Evolutionary conservation across 2,329 filamentous ascomycete species (phyloP), one percentile per base, ranked within the genome.

Genomic region (Colletotrichum cordylinicola): DNA sequence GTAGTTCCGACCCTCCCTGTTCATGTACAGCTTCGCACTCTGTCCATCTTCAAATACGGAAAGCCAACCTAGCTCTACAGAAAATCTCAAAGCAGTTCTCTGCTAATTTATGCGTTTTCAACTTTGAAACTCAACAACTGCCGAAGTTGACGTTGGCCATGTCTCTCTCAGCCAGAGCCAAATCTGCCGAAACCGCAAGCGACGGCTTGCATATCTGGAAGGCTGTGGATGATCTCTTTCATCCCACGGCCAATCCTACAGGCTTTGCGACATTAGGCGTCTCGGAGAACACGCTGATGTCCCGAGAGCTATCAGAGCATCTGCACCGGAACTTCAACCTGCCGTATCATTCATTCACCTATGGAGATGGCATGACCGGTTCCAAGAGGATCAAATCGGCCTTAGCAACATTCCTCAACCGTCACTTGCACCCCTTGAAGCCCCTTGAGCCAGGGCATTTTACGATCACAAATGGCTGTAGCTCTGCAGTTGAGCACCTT

Each of bases 281-380:
- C 3, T 89, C 89, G 9, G 89, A 91, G 79, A 90, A 91, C 78
- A 80, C 82, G 1, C 84, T 91, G 52, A 89, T 90, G 88, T 88
- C 90, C 70, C 78, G 84, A 24, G 78, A 83, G 4, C 82, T 90
- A 4, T 80, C 84, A 2, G 78, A 85, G 24, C 87, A 87, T 73
- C 81, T 86, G 33, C 86, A 88, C 78, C 77, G 78, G 4, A 74
- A 70, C 10, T 48, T 74, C 9, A 35, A 58, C 10, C 24, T 70
- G 8, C 85, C 86, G 61, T 77, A 87, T 9, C 79, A 84, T 6
- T 73, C 85, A 0, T 77, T 88, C 13, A 87, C 85, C 0, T 88
- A 88, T 35, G 85, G 85, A 9, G 85, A 87, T 68, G 86, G 86
- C 13, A 81, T 82, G 1, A 81, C 80, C 4, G 85, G 85, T 15